phyloP scores from a whole-genome alignment of 768 basidiomycete genomes.

The Lactifluus hygrophoroides region DNA sequence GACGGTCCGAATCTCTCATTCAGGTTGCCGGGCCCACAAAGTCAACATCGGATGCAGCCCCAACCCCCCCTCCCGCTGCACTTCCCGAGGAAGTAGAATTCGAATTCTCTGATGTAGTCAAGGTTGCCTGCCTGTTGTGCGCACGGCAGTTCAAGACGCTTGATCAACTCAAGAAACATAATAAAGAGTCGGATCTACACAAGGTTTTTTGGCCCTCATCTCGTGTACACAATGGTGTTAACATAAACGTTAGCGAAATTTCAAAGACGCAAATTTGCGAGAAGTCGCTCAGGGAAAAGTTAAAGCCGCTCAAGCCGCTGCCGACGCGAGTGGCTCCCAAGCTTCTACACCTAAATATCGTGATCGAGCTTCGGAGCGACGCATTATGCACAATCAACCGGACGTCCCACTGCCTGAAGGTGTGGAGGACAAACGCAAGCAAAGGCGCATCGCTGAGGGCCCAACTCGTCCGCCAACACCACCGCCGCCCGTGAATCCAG shows the following conservation, averaged over 20 bases:
- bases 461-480: conserved; percentile 54
- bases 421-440: conserved; percentile 34
- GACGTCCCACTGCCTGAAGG: conserved; percentile 65
- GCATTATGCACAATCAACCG: conserved; percentile 87
- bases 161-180: conserved; percentile 83
- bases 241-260: conserved; percentile 67
- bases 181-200: conserved; percentile 89
- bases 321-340: conserved; percentile 24
- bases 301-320: conserved; percentile 34
- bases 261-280: conserved; percentile 59
- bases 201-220: conserved; percentile 49
- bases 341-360: conserved; percentile 73
- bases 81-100: conserved; percentile 52
- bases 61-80: conserved; percentile 29
- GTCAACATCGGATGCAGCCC: conserved; percentile 4
- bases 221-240: background rate
- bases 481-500: conserved; percentile 57
- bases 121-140: conserved; percentile 82
- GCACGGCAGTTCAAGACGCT: conserved; percentile 85
- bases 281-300: conserved; percentile 69
- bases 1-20: conserved; percentile 7
- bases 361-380: conserved; percentile 88
- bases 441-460: conserved; percentile 45
- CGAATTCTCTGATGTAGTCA: conserved; percentile 71
- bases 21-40: conserved; percentile 5